Percentiles rank a stretch among this genome's conserved stretches.
Evolutionary conservation across 106 monocot species (phyloP).

Genomic region (Hemerocallis citrina): DNA sequence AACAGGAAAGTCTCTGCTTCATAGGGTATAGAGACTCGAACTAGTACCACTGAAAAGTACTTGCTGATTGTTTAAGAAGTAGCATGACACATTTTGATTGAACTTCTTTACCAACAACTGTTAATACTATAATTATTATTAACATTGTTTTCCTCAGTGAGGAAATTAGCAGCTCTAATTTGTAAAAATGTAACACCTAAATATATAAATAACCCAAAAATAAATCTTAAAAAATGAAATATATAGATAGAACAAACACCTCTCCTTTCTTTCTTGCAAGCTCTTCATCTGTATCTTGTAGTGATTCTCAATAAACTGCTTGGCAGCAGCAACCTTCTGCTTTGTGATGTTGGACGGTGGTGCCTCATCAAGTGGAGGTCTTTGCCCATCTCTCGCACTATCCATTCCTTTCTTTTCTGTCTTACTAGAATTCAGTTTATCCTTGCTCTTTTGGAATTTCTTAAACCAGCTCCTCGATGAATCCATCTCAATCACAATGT

Average conservation of each 20-base stretch:
- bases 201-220: no score
- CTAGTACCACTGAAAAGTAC: no score
- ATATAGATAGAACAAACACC: conserved; percentile 25
- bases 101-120: no score
- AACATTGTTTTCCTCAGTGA: no score
- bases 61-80: no score
- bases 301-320: conserved; percentile 92
- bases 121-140: no score
- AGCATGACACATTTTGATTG: no score
- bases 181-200: no score
- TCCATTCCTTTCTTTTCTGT: conserved; percentile 42
- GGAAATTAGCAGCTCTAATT: no score
- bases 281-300: conserved; percentile 91
- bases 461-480: conserved; percentile 77
- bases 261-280: conserved; percentile 70
- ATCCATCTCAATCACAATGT: conserved; percentile 57
- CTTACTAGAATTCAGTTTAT: conserved; percentile 17
- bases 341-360: conserved; percentile 61
- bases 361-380: conserved; percentile 35
- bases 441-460: conserved; percentile 69
- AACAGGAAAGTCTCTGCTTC: no score
- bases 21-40: no score
- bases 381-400: conserved; percentile 15
- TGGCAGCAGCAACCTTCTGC: conserved; percentile 76
- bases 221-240: background rate